Conservation (phyloP, 768 basidiomycete species). For the Calocera viscosa region DNA sequence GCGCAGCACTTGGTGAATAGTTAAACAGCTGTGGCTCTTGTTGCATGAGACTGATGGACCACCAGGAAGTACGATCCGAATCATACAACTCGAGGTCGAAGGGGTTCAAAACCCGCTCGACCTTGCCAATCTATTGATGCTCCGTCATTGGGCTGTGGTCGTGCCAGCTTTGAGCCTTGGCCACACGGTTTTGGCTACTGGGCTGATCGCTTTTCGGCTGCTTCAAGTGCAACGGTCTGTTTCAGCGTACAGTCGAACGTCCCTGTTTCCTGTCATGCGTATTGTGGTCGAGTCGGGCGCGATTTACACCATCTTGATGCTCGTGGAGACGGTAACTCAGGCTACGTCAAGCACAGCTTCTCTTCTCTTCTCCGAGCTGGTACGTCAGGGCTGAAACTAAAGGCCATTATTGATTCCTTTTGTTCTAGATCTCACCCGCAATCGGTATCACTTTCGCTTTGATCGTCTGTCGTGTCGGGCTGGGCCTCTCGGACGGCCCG, state of each 20-base stretch:
- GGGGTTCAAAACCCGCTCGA: not conserved
- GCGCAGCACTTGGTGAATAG: not conserved
- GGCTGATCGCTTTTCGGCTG: not conserved
- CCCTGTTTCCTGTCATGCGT: not conserved
- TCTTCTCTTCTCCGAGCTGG: constrained; percentile 1
- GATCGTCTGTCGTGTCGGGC: not conserved
- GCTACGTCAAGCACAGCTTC: not conserved
- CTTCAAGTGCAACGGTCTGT: not conserved
- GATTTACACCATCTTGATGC: not conserved
- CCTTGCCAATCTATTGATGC: not conserved
- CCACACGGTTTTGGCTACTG: not conserved
- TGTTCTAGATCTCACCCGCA: not conserved
- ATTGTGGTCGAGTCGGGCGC: not conserved
- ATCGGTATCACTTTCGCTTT: not conserved
- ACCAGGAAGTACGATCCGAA: not conserved
- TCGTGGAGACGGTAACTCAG: not conserved
- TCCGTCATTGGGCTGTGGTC: not conserved
- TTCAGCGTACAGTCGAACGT: not conserved
- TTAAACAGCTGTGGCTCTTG: not conserved
- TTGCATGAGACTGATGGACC: not conserved
- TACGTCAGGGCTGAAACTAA: not conserved
- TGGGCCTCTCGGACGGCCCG: not conserved
- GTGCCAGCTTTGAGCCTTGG: not conserved
- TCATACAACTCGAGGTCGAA: not conserved
- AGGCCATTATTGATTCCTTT: not conserved